Conservation (phyloP, 2,329 filamentous ascomycete genomes). For the Botrytis paeoniae region DNA sequence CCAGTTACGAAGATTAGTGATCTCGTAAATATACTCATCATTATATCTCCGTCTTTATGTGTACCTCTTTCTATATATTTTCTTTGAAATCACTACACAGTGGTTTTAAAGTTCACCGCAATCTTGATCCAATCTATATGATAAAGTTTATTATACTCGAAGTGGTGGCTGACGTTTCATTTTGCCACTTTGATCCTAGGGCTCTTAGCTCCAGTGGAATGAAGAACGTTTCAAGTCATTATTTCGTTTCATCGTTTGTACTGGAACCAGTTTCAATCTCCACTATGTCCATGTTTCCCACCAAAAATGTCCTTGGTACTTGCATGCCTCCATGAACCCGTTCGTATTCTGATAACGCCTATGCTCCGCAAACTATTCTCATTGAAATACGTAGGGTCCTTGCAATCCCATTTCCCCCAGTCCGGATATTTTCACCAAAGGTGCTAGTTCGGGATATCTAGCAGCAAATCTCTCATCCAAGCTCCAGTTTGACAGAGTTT, state of each 20-base stretch:
- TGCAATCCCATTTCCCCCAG: background rate
- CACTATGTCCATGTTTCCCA: background rate
- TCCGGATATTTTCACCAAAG: slow-evolving; percentile 7
- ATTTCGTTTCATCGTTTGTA: background rate
- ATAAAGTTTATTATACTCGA: background rate
- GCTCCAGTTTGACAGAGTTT: slow-evolving; percentile 30
- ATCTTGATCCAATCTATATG: background rate
- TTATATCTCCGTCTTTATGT: background rate
- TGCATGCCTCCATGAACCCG: slow-evolving; percentile 6
- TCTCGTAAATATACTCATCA: background rate
- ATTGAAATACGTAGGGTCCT: background rate
- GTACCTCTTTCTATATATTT: background rate
- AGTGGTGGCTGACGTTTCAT: background rate
- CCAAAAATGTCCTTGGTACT: background rate
- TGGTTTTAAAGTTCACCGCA: background rate
- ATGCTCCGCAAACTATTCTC: background rate
- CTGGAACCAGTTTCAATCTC: background rate
- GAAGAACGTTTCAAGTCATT: background rate
- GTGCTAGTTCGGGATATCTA: slow-evolving; percentile 32
- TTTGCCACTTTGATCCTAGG: background rate
- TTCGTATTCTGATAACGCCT: background rate
- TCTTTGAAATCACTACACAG: background rate
- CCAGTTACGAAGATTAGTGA: background rate
- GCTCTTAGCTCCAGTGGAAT: background rate
- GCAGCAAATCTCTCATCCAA: slow-evolving; percentile 30